Evolutionary conservation across 1,139 yeast species (phyloP), one percentile per base, ranked within the genome.

Genomic region (Suhomyces panamericanus): DNA sequence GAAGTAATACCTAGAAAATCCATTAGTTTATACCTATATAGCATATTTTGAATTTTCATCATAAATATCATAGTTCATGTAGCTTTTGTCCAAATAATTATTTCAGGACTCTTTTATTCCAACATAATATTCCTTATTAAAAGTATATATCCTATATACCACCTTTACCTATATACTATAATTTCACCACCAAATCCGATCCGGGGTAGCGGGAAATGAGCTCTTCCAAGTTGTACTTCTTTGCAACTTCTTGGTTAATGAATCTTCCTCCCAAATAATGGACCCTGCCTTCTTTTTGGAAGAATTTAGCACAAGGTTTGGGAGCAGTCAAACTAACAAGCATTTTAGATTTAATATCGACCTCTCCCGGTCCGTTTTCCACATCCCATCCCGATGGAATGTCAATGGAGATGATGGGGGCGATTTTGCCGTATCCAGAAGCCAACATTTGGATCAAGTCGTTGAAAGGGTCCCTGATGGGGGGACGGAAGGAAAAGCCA

Each of bases 321-420:
- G 99, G 99, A 0, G 96, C 97, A 0, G 98, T 91, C 44, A 93
- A 69, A 42, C 96, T 87, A 8, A 93, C 81, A 45, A 93, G 70
- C 54, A 82, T 81, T 6, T 76, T 66, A 0, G 99, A 96, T 14
- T 67, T 57, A 4, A 78, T 75, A 26, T 74, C 77, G 1, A 64
- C 60, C 3, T 63, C 68, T 0, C 62, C 56, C 0, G 95, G 96
- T 0, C 99, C 99, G 4, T 75, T 59, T 58, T 93, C 96, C 6
- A 93, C 98, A 60, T 90, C 95, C 99, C 99, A 93, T 0, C 97
- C 96, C 0, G 96, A 86, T 0, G 99, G 99, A 34, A 91, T 82
- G 60, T 93, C 99, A 1, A 93, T 87, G 0, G 96, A 81, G 0
- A 88, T 80, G 3, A 91, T 78, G 0, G 89, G 90, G 4, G 75